Evolutionary conservation across 192 early-diverging fungal genomes (phyloP).

Genomic region (Bifiguratus adelaidae): DNA sequence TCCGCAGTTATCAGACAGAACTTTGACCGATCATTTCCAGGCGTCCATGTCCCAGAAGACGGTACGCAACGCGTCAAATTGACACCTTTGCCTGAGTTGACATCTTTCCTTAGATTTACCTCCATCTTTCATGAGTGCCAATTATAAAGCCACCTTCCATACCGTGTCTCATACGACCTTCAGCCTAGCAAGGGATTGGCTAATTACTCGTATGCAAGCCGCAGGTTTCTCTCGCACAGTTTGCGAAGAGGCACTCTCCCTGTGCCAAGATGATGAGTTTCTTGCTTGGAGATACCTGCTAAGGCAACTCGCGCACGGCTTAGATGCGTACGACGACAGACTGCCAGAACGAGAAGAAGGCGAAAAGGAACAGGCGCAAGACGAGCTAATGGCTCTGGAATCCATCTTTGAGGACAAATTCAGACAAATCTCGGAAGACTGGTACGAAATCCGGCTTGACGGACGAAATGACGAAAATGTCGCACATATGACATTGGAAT

Average conservation of each 20-base stretch:
- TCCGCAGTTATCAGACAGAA: neutral
- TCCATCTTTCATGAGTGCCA: conserved; percentile 30
- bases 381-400: conserved; percentile 55
- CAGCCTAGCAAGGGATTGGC: conserved; percentile 47
- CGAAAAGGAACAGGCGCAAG: conserved; percentile 16
- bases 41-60: conserved; percentile 82
- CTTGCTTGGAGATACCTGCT: conserved; percentile 41
- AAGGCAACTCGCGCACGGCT: conserved; percentile 33
- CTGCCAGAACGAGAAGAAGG: conserved; percentile 20
- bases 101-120: conserved; percentile 31
- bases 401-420: conserved; percentile 59
- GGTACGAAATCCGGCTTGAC: conserved; percentile 3
- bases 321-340: conserved; percentile 28
- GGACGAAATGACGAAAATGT: conserved; percentile 19
- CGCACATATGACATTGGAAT: conserved; percentile 30
- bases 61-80: conserved; percentile 22
- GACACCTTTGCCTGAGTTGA: neutral
- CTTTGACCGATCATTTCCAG: too few species aligned
- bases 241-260: conserved; percentile 33
- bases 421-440: conserved; percentile 2
- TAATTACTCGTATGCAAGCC: conserved; percentile 41
- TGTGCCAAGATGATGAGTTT: conserved; percentile 30
- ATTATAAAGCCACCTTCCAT: conserved; percentile 40
- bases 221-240: conserved; percentile 45
- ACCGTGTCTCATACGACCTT: conserved; percentile 34